Percentiles rank a stretch among this genome's conserved stretches.
These are phyloP conservation scores for Dictyostelium capitatum DNA, from an alignment of 78 protist species.

Conservation along the genomic window DNA sequence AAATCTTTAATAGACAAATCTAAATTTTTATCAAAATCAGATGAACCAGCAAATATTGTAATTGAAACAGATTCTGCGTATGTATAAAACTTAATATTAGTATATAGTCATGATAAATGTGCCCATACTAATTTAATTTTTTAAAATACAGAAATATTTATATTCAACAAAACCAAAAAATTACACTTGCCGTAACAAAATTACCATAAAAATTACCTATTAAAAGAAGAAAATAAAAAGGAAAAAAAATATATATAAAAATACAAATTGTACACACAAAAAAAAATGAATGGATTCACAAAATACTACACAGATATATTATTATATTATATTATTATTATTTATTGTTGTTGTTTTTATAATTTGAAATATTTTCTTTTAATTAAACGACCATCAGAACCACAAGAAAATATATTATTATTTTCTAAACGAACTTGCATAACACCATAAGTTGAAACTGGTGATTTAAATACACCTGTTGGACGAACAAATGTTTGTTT, in stretches of 20 bases:
- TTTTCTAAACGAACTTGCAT: slow-evolving; percentile 77
- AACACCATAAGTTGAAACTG: slow-evolving; percentile 81
- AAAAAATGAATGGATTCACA: not conserved
- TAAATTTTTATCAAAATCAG: not conserved
- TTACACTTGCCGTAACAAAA: slow-evolving; percentile 50
- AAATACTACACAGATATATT: not conserved
- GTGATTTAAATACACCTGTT: slow-evolving; percentile 68
- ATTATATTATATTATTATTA: not conserved
- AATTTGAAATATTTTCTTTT: slow-evolving; percentile 10
- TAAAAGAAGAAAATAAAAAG: not conserved
- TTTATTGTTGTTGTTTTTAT: slow-evolving; percentile 9
- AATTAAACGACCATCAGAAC: slow-evolving; percentile 73
- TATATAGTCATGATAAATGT: no score
- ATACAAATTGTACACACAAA: not conserved
- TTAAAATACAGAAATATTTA: slow-evolving; percentile 34
- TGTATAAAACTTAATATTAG: no score
- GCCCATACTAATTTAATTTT: not conserved
- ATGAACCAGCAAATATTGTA: slow-evolving; percentile 23
- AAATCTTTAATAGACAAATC: slow-evolving; percentile 47
- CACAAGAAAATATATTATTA: slow-evolving; percentile 64
- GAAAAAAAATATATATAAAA: not conserved
- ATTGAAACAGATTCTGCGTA: slow-evolving; percentile 75
- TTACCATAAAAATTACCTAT: slow-evolving; percentile 43
- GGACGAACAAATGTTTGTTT: slow-evolving; percentile 82
- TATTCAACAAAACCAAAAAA: slow-evolving; percentile 44